A percentile compares a stretch with the other conserved stretches of the same genome.
phyloP scores from a whole-genome alignment of 2,329 filamentous ascomycete genomes.

The Ambrosiella beaveri region DNA sequence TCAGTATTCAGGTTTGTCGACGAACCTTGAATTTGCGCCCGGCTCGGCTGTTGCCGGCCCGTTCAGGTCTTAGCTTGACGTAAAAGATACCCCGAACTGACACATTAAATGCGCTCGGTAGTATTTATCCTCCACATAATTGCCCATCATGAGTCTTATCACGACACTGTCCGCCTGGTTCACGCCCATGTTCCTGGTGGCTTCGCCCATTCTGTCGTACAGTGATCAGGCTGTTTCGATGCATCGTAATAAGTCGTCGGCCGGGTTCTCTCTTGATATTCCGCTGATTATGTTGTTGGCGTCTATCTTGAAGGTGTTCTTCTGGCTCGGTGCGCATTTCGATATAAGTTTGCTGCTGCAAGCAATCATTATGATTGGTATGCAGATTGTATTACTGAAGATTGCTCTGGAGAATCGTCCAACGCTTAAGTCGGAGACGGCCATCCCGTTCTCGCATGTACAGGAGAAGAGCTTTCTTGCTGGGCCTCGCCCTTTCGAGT shows the following conservation, averaged over 20 bases:
- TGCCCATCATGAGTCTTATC: slow-evolving; percentile 23
- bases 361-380: slow-evolving; percentile 45
- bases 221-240: slow-evolving; percentile 49
- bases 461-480: slow-evolving; percentile 17
- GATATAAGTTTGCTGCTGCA: slow-evolving; percentile 47
- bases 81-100: slow-evolving; percentile 2
- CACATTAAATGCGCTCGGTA: background rate
- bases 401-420: slow-evolving; percentile 53
- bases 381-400: slow-evolving; percentile 47
- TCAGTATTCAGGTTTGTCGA: background rate
- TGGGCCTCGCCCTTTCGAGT: slow-evolving; percentile 49
- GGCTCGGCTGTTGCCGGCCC: background rate
- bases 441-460: slow-evolving; percentile 39
- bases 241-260: slow-evolving; percentile 44
- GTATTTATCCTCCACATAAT: background rate
- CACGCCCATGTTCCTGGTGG: slow-evolving; percentile 45
- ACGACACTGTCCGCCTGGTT: slow-evolving; percentile 35
- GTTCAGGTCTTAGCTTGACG: background rate
- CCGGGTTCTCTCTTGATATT: slow-evolving; percentile 53
- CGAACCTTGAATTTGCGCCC: background rate
- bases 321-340: slow-evolving; percentile 50
- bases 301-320: slow-evolving; percentile 50
- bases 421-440: slow-evolving; percentile 37
- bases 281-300: slow-evolving; percentile 57
- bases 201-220: slow-evolving; percentile 48